A percentile compares a stretch with the other conserved stretches of the same genome.
These are phyloP conservation scores for Aspergillus persii DNA, from an alignment of 2,329 filamentous ascomycete species.

Conservation along the genomic window DNA sequence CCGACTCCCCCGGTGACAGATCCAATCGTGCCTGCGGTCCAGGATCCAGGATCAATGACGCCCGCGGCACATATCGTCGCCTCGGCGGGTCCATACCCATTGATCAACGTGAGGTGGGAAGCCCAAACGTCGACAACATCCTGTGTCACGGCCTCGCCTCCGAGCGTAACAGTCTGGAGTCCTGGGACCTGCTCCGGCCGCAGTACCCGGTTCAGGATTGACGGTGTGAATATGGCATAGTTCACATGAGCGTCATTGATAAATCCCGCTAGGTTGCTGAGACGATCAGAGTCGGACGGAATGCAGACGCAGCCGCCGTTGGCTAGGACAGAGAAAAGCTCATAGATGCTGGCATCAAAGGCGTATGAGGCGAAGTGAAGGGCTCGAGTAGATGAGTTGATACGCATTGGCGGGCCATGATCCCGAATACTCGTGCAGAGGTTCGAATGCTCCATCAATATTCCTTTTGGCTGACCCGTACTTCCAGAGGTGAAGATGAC, in stretches of 20 bases:
- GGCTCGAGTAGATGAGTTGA: conserved; percentile 40
- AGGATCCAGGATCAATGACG: background rate
- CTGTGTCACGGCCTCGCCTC: background rate
- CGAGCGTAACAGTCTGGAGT: no score
- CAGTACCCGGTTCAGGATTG: no score
- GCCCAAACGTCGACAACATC: no score
- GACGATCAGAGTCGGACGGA: conserved; percentile 9
- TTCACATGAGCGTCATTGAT: conserved; percentile 37
- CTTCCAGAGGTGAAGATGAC: no score
- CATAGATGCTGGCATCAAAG: conserved; percentile 14
- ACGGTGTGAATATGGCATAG: no score
- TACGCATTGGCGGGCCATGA: no score
- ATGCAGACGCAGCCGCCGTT: conserved; percentile 18
- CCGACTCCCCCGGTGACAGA: background rate
- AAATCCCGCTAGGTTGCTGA: conserved; percentile 37
- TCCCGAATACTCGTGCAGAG: no score
- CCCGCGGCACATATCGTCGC: background rate
- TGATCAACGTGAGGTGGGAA: background rate
- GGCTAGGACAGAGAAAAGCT: conserved; percentile 9
- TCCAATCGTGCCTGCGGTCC: background rate
- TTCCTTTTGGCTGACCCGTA: no score
- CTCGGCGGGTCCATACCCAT: background rate
- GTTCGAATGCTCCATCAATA: no score
- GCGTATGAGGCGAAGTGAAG: conserved; percentile 13
- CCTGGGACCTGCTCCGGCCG: no score